Evolutionary conservation across 2,329 filamentous ascomycete species (phyloP), one percentile per base, ranked within the genome.

Genomic region (Monilinia fructicola): DNA sequence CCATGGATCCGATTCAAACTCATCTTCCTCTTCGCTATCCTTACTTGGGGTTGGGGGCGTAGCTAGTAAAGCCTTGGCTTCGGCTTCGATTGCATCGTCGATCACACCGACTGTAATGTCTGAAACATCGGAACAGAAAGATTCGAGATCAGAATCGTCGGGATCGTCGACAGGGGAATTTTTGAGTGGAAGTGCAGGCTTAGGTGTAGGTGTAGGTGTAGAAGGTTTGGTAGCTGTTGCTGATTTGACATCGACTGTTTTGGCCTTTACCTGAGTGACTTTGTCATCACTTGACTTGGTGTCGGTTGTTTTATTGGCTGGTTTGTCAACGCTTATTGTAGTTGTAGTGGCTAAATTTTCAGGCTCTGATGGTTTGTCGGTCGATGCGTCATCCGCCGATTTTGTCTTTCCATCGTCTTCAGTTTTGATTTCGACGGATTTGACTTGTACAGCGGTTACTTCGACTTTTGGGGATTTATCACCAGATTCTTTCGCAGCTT

Each of bases 1-100:
- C 86, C 87, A 89, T 1, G 85, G 83, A 31, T 85, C 81, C 31
- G 80, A 78, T 69, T 85, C 81, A 59, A 83, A 83, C 66, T 86
- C 84, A 69, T 85, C 84, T 12, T 80, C 80, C 48, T 84, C 83
- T 2, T 79, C 77, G 9, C 79, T 78, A 1, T 10, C 68, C 26
- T 46, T 42, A 26, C 14, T 58, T 42, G n/a, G 40, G 53, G 7
- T 67, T 64, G 5, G 71, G 68, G 18, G 72, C 72, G 21, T n/a
- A n/a, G n/a, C n/a, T n/a, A n/a, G 14, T 10, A 16, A 3, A 28
- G 16, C 21, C 4, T 55, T 66, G n/a, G 23, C 48, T 21, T 71
- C 69, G 44, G 72, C 71, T 0, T 68, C 67, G 11, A 71, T 46
- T 12, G 44, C 59, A n/a, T 73, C 73, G 14, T 71, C 71, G 6